Evolutionary conservation across 2,329 filamentous ascomycete genomes (phyloP).

Genomic region (Colletotrichum caudatum): DNA sequence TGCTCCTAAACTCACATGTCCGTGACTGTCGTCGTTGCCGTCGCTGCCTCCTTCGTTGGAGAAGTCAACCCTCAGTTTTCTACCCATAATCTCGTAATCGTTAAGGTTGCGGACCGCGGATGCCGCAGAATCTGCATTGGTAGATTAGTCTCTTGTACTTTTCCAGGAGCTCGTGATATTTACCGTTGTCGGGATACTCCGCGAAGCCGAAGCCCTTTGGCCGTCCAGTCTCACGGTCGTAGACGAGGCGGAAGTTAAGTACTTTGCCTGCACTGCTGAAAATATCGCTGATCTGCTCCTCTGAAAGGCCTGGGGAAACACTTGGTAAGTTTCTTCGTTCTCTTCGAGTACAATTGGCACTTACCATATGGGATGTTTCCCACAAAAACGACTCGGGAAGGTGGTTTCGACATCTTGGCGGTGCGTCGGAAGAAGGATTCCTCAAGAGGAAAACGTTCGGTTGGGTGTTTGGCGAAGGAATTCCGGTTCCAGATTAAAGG

Average conservation of each 20-base stretch:
- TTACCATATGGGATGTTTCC: slow-evolving; percentile 87
- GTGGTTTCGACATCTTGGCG: slow-evolving; percentile 77
- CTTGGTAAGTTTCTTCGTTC: background rate
- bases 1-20: slow-evolving; percentile 22
- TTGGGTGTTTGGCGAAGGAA: background rate
- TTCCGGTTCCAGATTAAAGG: too few relatives aligned
- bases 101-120: slow-evolving; percentile 96
- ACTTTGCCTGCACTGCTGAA: slow-evolving; percentile 92
- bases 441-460: background rate
- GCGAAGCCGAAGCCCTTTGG: slow-evolving; percentile 98
- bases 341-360: slow-evolving; percentile 32
- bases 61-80: slow-evolving; percentile 95
- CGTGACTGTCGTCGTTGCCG: slow-evolving; percentile 66
- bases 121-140: slow-evolving; percentile 76
- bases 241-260: slow-evolving; percentile 90
- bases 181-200: slow-evolving; percentile 92
- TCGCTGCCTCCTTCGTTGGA: slow-evolving; percentile 88
- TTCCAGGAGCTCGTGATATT: background rate
- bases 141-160: background rate
- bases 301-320: slow-evolving; percentile 80
- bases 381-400: slow-evolving; percentile 84
- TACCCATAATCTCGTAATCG: slow-evolving; percentile 93
- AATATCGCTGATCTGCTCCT: slow-evolving; percentile 95
- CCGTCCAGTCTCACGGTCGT: slow-evolving; percentile 93
- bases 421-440: slow-evolving; percentile 1